Conservation (phyloP, 257 asterid species). For the Avicennia marina region DNA sequence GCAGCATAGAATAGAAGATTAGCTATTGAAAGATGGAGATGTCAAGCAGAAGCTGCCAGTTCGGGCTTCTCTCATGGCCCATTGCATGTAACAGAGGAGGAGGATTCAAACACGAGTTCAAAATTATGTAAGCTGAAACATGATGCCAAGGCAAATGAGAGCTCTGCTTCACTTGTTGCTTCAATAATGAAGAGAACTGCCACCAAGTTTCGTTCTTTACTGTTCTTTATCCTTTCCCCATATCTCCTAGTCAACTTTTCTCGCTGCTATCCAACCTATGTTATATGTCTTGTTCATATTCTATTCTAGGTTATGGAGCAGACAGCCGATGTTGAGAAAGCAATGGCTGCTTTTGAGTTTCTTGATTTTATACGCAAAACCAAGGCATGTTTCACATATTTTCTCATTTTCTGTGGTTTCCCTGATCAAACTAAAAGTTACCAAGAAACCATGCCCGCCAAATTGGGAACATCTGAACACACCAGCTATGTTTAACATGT, state of each 20-base stretch:
- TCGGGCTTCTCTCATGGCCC: conserved; percentile 66
- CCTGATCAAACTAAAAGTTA: too few relatives aligned
- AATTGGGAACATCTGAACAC: too few relatives aligned
- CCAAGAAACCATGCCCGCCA: too few relatives aligned
- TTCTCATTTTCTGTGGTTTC: too few relatives aligned
- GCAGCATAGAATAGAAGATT: conserved; percentile 77
- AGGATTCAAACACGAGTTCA: conserved; percentile 66
- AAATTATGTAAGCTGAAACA: conserved; percentile 35
- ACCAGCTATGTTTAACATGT: too few relatives aligned
- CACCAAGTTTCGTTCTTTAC: conserved; percentile 60
- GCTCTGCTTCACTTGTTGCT: conserved; percentile 73
- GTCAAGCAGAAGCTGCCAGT: conserved; percentile 98
- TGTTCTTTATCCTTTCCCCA: too few relatives aligned
- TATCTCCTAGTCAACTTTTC: conserved; percentile 7
- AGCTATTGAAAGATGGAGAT: conserved; percentile 99
- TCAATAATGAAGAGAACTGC: conserved; percentile 98
- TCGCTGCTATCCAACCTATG: conserved; percentile 6
- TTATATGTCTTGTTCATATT: conserved; percentile 21
- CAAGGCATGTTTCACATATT: conserved; percentile 49
- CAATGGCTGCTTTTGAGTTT: conserved; percentile 78
- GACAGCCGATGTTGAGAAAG: conserved; percentile 78
- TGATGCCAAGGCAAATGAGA: conserved; percentile 57
- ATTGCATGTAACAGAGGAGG: conserved; percentile 67
- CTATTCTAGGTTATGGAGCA: conserved; percentile 87
- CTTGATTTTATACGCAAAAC: conserved; percentile 96